These are phyloP conservation scores for Russula brevipes DNA, from an alignment of 768 basidiomycete genomes.

Conservation along the genomic window DNA sequence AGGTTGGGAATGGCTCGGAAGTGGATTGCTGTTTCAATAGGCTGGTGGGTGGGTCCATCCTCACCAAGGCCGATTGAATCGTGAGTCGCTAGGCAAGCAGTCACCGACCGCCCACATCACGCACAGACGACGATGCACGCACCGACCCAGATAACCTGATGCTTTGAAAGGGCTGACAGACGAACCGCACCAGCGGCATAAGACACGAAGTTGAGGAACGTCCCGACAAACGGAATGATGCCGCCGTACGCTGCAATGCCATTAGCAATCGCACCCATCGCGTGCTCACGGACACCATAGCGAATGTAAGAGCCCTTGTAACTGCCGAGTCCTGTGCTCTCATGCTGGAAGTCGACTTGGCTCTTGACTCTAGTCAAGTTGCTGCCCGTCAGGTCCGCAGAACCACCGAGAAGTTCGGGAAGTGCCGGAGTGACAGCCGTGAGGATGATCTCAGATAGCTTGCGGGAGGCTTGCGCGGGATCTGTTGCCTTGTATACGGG, in stretches of 20 bases:
- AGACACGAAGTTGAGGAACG: constrained; percentile 94
- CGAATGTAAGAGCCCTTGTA: constrained; percentile 90
- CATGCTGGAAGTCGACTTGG: constrained; percentile 88
- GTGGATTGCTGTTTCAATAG: constrained; percentile 82
- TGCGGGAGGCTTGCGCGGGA: constrained; percentile 84
- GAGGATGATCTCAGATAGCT: constrained; percentile 86
- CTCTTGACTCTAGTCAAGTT: constrained; percentile 86
- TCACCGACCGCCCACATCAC: neutral
- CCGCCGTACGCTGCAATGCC: constrained; percentile 87
- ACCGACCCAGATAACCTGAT: constrained; percentile 93
- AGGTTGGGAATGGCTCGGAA: constrained; percentile 88
- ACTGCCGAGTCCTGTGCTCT: constrained; percentile 73
- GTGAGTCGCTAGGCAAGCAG: constrained; percentile 63
- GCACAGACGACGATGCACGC: constrained; percentile 32
- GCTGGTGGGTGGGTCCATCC: constrained; percentile 96
- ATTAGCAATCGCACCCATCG: constrained; percentile 94
- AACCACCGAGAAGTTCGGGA: constrained; percentile 85
- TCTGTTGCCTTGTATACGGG: constrained; percentile 83
- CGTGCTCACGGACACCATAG: constrained; percentile 97
- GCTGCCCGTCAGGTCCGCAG: constrained; percentile 87
- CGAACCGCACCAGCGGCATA: constrained; percentile 92
- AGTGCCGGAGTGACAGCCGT: constrained; percentile 66
- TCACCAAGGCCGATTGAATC: constrained; percentile 92
- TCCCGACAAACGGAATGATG: constrained; percentile 85
- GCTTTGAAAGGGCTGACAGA: constrained; percentile 81